Base-by-base conservation (phyloP, 257 asterid genomes). In the Nicotiana undulata region DNA sequence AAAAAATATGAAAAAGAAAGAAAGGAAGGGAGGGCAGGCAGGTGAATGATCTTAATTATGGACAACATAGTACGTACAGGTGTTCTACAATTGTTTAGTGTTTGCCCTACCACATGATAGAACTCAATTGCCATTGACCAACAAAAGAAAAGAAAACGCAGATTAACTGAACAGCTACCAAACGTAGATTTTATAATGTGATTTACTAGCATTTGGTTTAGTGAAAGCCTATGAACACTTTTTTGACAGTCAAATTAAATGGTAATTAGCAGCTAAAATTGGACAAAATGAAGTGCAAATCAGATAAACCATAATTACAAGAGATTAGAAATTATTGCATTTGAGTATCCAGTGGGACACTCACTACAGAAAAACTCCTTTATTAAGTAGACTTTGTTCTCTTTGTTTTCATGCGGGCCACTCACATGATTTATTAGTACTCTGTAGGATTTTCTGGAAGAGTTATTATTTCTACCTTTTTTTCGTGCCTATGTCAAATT, bases 41-140 rank as follows among this genome's bases (percentile, higher is more conserved):
- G 63, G 5, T 24, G 82, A 81, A 44, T 17, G 75, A 70, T 8
- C 15, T 55, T 24, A 40, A 40, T 8, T 6, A 55, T 53, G 81
- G 24, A 67, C 80, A 53, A 72, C 72, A 28, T 56, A 34, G 51
- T 81, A 63, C 75, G 24, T 58, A 74, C 75, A 81, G 74, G 11
- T 72, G 10, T 68, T 46, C 20, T 72, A 40, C 61, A 55, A 72
- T 59, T 81, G 75, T 31, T 51, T 16, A 37, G 15, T 46, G 9
- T 31, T 63, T 32, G 11, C 70, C 81, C 84, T 51, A 76, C 70
- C 84, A 76, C 77, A 82, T 63, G 66, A 61, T 46, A 46, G 58
- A 46, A 7, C 40, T 24, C 60, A 5, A 72, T 24, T 72, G 5
- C 78, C 51, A 24, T 72, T 72, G 60, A 46, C 77, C 60, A 24